Conservation (phyloP, 2,329 filamentous ascomycete genomes). For the Fusarium circinatum region DNA sequence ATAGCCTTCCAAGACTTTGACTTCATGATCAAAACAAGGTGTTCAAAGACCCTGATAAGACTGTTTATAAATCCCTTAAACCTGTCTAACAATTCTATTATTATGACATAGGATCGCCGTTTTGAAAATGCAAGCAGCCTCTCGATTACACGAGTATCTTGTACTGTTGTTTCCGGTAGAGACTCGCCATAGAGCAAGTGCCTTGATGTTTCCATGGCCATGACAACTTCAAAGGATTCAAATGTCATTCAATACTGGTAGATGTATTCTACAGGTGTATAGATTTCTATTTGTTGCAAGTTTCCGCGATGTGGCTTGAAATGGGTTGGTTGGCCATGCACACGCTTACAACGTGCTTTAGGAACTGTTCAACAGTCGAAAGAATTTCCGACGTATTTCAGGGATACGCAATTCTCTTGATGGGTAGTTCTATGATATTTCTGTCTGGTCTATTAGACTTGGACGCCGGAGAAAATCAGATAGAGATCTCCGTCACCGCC, state of each 20-base stretch:
- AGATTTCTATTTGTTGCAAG: neutral
- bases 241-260: neutral
- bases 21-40: neutral
- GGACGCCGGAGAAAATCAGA: neutral
- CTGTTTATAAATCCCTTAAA: fast-evolving
- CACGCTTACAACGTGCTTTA: neutral
- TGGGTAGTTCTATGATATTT: neutral
- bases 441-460: neutral
- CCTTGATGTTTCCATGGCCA: fast-evolving
- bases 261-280: neutral
- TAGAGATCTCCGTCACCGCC: neutral
- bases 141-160: neutral
- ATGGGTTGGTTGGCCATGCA: neutral
- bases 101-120: neutral
- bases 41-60: neutral
- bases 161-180: no score
- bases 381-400: no score
- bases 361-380: no score
- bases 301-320: neutral
- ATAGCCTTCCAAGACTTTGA: no score
- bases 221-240: no score
- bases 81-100: neutral
- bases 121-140: neutral
- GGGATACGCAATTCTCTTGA: fast-evolving
- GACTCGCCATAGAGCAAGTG: neutral